phyloP scores from a whole-genome alignment of 495 filamentous ascomycete genomes.

The Sphaerosporella brunnea region DNA sequence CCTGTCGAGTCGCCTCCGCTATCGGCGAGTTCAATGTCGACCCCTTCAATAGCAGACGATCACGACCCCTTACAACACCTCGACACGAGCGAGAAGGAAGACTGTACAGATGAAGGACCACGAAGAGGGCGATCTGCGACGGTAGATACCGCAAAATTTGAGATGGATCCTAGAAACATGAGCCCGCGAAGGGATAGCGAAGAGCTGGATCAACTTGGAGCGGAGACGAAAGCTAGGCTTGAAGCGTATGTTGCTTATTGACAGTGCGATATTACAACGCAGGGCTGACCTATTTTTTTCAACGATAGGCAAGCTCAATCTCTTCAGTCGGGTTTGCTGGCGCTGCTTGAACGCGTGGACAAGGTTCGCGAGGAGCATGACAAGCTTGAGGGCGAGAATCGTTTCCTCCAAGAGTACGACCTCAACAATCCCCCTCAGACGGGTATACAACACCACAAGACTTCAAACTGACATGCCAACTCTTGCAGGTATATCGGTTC shows the following conservation, averaged over 20 bases:
- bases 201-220: constrained; percentile 67
- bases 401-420: constrained; percentile 71
- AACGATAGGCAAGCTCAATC: constrained; percentile 58
- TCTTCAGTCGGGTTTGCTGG: constrained; percentile 72
- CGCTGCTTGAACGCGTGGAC: constrained; percentile 80
- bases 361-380: constrained; percentile 86
- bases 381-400: constrained; percentile 86
- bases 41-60: constrained; percentile 22
- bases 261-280: no score
- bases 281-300: constrained; percentile 11
- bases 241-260: constrained; percentile 35
- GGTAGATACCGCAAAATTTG: constrained; percentile 26
- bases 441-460: not conserved
- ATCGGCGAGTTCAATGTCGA: constrained; percentile 21
- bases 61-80: constrained; percentile 20
- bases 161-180: constrained; percentile 84
- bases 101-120: constrained; percentile 14
- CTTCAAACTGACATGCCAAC: constrained; percentile 8
- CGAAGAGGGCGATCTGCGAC: constrained; percentile 22
- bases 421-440: constrained; percentile 27
- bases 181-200: constrained; percentile 79
- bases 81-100: constrained; percentile 6
- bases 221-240: constrained; percentile 52
- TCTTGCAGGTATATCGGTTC: constrained; percentile 45
- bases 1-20: constrained; percentile 20